Evolutionary conservation across 768 basidiomycete genomes (phyloP), one percentile per base, ranked within the genome.

Genomic region (Phaeolepiota aurea): DNA sequence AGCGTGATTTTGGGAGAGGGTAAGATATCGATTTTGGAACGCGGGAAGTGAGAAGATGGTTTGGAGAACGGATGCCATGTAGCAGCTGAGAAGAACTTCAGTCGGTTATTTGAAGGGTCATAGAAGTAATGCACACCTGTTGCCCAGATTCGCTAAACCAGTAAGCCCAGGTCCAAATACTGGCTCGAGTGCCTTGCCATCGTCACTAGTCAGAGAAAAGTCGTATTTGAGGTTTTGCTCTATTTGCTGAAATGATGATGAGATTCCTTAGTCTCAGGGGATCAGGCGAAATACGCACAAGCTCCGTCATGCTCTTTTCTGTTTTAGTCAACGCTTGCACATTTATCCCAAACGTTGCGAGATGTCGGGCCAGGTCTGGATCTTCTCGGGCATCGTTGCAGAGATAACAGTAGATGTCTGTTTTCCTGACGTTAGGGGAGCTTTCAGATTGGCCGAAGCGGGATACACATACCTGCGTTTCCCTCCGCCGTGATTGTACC

Each of bases 401-500:
- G 0, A 68, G 56, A 54, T 99, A 98, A 58, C 96, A 99, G 56
- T 93, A 93, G 23, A 97, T 76, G 53, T 98, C 94, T 88, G 25
- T 0, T 15, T n/a, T 13, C 16, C n/a, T n/a, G n/a, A n/a, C n/a
- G n/a, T n/a, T n/a, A n/a, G n/a, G n/a, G n/a, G n/a, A n/a, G n/a
- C n/a, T 14, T 22, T 23, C 13, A 20, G 11, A 18, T 20, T 32
- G 32, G 37, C 5, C 19, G 32, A 28, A 13, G 20, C 41, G 28
- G 40, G 23, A 25, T 20, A 10, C 25, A 58, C 78, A 20, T 38
- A 88, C 91, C 91, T 42, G 88, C 94, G 1, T 68, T 75, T 2
- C 94, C 94, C 54, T 98, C 93, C 0, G 96, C 87, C 1, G 93
- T 93, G 48, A 99, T 96, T 0, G 94, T 98, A 0, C 96, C 96